These are phyloP conservation scores for Pythium brachiatum DNA, from an alignment of 352 stramenopile genomes.

Conservation along the genomic window DNA sequence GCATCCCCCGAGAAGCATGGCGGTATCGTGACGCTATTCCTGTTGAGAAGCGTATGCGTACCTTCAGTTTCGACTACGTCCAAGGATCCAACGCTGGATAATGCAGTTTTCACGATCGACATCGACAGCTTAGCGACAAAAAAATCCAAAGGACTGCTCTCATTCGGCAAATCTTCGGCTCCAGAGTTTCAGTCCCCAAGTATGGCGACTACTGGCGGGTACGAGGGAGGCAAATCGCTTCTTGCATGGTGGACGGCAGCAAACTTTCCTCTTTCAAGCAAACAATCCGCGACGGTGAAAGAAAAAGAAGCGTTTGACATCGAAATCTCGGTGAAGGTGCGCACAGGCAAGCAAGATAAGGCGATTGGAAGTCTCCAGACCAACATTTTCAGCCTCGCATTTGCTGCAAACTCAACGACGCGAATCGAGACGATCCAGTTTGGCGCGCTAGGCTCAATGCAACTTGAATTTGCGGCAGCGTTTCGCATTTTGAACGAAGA, in stretches of 20 bases:
- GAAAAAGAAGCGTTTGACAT: conserved; percentile 38
- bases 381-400: conserved; percentile 20
- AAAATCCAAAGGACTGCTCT: conserved; percentile 27
- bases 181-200: conserved; percentile 15
- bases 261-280: conserved; percentile 24
- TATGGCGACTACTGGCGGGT: background rate
- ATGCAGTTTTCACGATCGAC: conserved; percentile 6
- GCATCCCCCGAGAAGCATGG: conserved; percentile 16
- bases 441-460: conserved; percentile 27
- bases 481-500: conserved; percentile 21
- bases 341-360: conserved; percentile 18
- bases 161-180: conserved; percentile 19
- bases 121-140: conserved; percentile 27
- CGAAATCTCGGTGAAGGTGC: conserved; percentile 25
- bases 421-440: conserved; percentile 24
- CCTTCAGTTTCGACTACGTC: background rate
- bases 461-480: conserved; percentile 25
- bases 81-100: conserved; percentile 1
- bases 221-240: background rate
- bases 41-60: conserved; percentile 21
- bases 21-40: conserved; percentile 28
- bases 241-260: conserved; percentile 28
- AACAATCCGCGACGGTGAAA: conserved; percentile 19
- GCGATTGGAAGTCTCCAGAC: conserved; percentile 32
- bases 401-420: conserved; percentile 4